Conservation (phyloP, 2,329 filamentous ascomycete species). For the Cladosporium velox region DNA sequence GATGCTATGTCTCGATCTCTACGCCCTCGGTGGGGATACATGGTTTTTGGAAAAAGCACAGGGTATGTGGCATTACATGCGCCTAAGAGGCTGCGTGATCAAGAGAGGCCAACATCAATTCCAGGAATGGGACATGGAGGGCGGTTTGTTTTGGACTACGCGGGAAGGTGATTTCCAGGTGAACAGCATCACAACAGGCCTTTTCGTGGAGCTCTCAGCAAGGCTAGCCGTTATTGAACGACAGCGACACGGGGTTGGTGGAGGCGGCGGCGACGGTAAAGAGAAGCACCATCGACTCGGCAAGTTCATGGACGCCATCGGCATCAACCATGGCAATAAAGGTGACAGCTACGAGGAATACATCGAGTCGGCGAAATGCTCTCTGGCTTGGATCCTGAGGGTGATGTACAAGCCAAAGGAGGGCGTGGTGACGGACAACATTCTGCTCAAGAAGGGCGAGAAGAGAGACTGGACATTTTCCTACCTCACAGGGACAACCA, state of each 20-base stretch:
- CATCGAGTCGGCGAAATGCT: conserved; percentile 28
- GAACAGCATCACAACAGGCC: conserved; percentile 29
- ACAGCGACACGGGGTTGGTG: conserved; percentile 8
- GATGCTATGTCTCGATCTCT: conserved; percentile 30
- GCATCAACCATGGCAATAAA: background rate
- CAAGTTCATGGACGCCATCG: conserved; percentile 19
- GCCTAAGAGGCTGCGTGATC: conserved; percentile 24
- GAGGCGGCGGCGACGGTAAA: background rate
- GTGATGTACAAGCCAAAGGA: conserved; percentile 31
- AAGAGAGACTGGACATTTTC: conserved; percentile 34
- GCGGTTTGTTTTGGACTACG: conserved; percentile 30
- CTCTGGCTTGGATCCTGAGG: conserved; percentile 32
- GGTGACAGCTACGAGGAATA: conserved; percentile 21
- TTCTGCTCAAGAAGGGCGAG: conserved; percentile 29
- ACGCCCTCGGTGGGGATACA: conserved; percentile 26
- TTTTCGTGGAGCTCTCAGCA: conserved; percentile 32
- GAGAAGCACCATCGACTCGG: conserved; percentile 21
- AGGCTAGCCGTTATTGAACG: conserved; percentile 27
- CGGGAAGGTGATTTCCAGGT: conserved; percentile 26
- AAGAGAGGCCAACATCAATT: conserved; percentile 25
- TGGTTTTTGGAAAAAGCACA: conserved; percentile 30
- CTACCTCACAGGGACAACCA: conserved; percentile 33
- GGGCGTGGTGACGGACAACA: conserved; percentile 32
- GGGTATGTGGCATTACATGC: conserved; percentile 29
- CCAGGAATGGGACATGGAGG: conserved; percentile 31